Base-by-base conservation (phyloP, 192 early-diverging fungal species). In the Geranomyces variabilis region DNA sequence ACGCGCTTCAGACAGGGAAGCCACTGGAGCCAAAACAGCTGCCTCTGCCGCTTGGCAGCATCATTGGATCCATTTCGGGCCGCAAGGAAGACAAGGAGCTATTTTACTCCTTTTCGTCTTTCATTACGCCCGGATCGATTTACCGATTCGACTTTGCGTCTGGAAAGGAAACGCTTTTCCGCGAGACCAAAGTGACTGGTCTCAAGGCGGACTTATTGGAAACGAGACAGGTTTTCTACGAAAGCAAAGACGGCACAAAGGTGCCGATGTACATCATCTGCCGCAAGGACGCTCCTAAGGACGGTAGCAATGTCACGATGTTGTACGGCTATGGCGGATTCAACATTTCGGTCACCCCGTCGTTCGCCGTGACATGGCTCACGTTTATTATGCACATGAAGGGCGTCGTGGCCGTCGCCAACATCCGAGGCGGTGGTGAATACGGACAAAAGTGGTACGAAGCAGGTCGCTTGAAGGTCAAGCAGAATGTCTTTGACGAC, bases 401-500 rank as follows among this genome's bases (percentile, higher is more conserved):
- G 82, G 90, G 85, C 10, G 80, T 90, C 21, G 77, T 86, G 7
- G 84, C 79, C 29, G 74, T 87, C 21, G 88, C 89, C 45, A 90
- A 90, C 78, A 75, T 92, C 56, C 87, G 91, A 26, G 91, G 91
- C 22, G 91, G 91, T 30, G 82, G 83, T 48, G 91, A 92, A 58
- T 86, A 81, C 63, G 84, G 84, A 17, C 58, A 79, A 41, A 49
- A 66, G 55, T 86, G 84, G 84, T 80, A 87, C 69, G 65, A 84
- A 49, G 31, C 28, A 19, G 91, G 90, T 26, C 77, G 75, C 41
- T 62, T 84, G n/a, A 46, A 63, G 33, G 88, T 88, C 43, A 92
- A 90, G 74, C 90, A 92, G 69, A 91, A 90, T 71, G 80, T 81
- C 21, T 90, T 90, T 80, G 90, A 90, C 68, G 91, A 92, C 67